phyloP scores from a whole-genome alignment of 148 eudicot species.

The Polygonum maritimum region DNA sequence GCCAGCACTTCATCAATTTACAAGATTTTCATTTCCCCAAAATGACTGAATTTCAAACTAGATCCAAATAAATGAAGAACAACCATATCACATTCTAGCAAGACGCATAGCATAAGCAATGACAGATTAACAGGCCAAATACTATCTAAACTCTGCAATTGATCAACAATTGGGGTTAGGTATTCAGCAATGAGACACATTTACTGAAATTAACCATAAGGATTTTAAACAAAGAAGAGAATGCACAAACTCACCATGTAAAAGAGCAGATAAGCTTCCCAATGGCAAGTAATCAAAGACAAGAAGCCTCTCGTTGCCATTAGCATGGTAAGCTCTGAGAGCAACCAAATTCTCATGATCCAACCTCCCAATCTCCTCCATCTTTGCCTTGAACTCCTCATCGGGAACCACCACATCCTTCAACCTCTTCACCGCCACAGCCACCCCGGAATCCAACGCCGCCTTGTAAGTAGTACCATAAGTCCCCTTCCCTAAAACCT shows the following conservation, averaged over 20 bases:
- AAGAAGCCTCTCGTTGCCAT: constrained; percentile 78
- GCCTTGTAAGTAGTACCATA: constrained; percentile 95
- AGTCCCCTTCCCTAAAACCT: constrained; percentile 88
- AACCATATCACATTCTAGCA: background rate
- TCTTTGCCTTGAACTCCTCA: constrained; percentile 62
- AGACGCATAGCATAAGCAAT: background rate
- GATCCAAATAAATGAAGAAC: background rate
- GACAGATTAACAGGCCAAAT: background rate
- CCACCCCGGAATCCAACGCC: constrained; percentile 58
- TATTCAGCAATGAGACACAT: background rate
- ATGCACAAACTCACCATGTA: constrained; percentile 47
- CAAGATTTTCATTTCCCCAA: background rate
- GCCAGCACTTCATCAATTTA: background rate
- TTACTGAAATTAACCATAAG: background rate
- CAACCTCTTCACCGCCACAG: constrained; percentile 80
- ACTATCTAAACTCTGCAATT: background rate
- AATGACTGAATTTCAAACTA: background rate
- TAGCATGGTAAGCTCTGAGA: constrained; percentile 73
- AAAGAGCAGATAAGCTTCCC: constrained; percentile 87
- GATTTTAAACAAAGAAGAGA: background rate
- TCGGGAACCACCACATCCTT: constrained; percentile 62
- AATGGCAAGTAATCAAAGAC: constrained; percentile 81
- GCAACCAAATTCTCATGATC: constrained; percentile 79
- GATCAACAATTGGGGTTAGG: background rate
- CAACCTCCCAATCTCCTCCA: constrained; percentile 67